phyloP scores from a whole-genome alignment of 805 yeast genomes.

The Ogataea methylovora region DNA sequence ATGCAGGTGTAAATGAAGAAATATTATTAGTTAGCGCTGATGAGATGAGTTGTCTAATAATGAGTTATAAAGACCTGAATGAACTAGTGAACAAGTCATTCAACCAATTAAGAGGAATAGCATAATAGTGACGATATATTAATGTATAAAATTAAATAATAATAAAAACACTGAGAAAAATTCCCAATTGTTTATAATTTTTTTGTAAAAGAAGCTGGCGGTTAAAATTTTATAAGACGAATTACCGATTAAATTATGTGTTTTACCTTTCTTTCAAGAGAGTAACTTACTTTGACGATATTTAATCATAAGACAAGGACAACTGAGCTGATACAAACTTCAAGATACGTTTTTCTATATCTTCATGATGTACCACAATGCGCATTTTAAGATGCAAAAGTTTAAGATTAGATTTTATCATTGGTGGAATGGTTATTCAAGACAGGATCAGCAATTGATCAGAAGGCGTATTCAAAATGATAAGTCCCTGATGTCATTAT shows the following conservation, averaged over 20 bases:
- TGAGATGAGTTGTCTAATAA: constrained; percentile 77
- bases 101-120: constrained; percentile 33
- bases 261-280: no score
- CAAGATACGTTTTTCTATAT: no score
- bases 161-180: no score
- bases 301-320: background rate
- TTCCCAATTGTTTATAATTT: no score
- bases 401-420: constrained; percentile 31
- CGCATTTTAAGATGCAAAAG: constrained; percentile 13
- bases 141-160: no score
- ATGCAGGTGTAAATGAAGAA: constrained; percentile 84
- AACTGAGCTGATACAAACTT: background rate
- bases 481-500: no score
- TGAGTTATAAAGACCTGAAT: constrained; percentile 77
- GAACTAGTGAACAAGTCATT: constrained; percentile 65
- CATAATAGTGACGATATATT: no score
- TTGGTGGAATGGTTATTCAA: background rate
- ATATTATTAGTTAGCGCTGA: constrained; percentile 75
- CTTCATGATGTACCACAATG: background rate
- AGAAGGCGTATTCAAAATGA: no score
- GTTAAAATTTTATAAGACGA: no score
- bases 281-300: background rate
- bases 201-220: no score
- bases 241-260: no score
- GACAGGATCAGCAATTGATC: background rate